These are phyloP conservation scores for Anisogramma anomala DNA, from an alignment of 2,329 filamentous ascomycete genomes.

Conservation along the genomic window DNA sequence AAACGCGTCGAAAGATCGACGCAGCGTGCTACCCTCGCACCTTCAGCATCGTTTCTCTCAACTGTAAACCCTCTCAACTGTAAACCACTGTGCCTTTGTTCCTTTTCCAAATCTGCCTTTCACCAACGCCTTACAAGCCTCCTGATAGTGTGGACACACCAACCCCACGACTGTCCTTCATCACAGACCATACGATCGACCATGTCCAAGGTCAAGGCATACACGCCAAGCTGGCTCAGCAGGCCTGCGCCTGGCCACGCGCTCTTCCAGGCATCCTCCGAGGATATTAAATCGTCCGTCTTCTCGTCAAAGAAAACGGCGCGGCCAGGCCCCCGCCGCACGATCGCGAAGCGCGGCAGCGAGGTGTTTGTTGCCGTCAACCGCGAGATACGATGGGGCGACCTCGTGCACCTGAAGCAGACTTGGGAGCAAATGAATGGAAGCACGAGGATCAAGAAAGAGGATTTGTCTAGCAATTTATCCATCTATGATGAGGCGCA, in stretches of 20 bases:
- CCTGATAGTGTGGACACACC: no score
- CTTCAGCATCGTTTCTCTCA: no score
- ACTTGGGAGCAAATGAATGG: constrained; percentile 31
- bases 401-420: constrained; percentile 69
- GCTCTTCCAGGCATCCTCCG: constrained; percentile 51
- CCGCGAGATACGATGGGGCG: constrained; percentile 84
- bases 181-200: no score
- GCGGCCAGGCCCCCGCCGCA: constrained; percentile 43
- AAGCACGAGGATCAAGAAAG: constrained; percentile 34
- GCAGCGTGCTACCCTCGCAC: no score
- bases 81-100: no score
- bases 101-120: no score
- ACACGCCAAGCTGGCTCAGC: constrained; percentile 79
- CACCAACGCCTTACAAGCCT: no score
- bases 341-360: constrained; percentile 68
- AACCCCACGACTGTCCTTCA: no score
- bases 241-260: constrained; percentile 64
- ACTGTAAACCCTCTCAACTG: no score
- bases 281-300: constrained; percentile 22
- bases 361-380: constrained; percentile 84
- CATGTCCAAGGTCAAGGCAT: constrained; percentile 80
- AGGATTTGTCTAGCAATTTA: constrained; percentile 31
- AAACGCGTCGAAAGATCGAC: no score
- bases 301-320: constrained; percentile 31
- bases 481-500: constrained; percentile 21